Conservation (phyloP, 495 filamentous ascomycete species). For the Pseudomonodictys pantanalensis region DNA sequence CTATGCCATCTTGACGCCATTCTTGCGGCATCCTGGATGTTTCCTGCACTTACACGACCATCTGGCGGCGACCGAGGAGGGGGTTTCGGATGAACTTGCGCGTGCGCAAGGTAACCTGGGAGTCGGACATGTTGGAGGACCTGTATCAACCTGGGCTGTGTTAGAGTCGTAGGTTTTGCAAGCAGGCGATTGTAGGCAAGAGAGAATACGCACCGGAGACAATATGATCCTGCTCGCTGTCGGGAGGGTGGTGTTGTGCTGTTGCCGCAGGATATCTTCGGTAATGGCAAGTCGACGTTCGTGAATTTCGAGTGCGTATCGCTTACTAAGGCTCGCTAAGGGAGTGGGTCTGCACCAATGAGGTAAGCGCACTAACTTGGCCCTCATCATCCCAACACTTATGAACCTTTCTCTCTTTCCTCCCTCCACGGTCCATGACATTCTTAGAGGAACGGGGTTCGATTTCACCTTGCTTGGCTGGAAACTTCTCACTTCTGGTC, state of each 20-base stretch:
- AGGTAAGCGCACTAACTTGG: neutral
- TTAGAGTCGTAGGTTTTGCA: neutral
- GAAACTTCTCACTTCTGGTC: too few species aligned
- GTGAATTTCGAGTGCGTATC: neutral
- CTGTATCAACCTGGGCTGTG: slow-evolving; percentile 5
- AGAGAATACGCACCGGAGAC: neutral
- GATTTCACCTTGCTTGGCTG: too few species aligned
- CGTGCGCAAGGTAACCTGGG: slow-evolving; percentile 92
- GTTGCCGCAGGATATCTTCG: slow-evolving; percentile 25
- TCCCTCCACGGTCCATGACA: too few species aligned
- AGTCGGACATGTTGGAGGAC: slow-evolving; percentile 75
- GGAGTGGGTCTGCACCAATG: too few species aligned
- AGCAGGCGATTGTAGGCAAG: neutral
- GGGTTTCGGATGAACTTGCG: slow-evolving; percentile 99
- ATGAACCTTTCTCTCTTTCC: too few species aligned
- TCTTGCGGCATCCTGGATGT: neutral
- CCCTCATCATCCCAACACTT: neutral
- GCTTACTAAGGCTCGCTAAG: neutral
- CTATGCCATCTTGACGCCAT: neutral
- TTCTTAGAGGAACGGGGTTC: too few species aligned
- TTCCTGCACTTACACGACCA: slow-evolving; percentile 94
- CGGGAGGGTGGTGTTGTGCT: slow-evolving; percentile 4
- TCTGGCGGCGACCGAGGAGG: slow-evolving; percentile 97
- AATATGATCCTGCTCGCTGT: slow-evolving; percentile 22
- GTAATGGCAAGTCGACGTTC: slow-evolving; percentile 2